A percentile compares a stretch with the other conserved stretches of the same genome.
These are phyloP conservation scores for Crithidia mellificae DNA, from an alignment of 208 protist species.

Conservation along the genomic window DNA sequence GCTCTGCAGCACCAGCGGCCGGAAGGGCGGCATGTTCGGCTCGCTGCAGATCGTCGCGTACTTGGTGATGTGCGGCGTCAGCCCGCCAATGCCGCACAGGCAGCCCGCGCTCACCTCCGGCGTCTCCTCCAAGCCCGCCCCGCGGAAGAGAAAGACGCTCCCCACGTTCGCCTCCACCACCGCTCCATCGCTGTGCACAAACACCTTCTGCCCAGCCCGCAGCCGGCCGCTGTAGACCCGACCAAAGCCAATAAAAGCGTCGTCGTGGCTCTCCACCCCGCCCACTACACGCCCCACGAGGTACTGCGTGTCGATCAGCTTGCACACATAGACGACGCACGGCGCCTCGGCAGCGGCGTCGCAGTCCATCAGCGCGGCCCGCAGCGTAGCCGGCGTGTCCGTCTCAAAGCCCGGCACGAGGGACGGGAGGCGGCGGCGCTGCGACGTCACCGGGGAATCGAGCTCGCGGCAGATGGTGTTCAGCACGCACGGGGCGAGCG, in stretches of 20 bases:
- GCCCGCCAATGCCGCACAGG: conserved; percentile 94
- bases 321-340: conserved; percentile 85
- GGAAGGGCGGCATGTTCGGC: conserved; percentile 78
- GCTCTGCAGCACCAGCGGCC: conserved; percentile 82
- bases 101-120: conserved; percentile 76
- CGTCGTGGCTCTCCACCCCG: conserved; percentile 48
- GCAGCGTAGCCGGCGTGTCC: conserved; percentile 32
- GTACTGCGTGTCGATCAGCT: conserved; percentile 87
- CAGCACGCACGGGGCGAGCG: conserved; percentile 92
- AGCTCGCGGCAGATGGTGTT: conserved; percentile 81
- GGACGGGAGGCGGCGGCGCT: conserved; percentile 64
- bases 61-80: conserved; percentile 93
- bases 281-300: conserved; percentile 64
- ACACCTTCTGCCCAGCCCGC: conserved; percentile 82
- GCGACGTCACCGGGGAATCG: conserved; percentile 88
- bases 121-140: conserved; percentile 90
- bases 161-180: conserved; percentile 55
- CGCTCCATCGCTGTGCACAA: conserved; percentile 79
- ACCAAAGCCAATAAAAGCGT: conserved; percentile 95
- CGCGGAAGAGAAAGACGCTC: conserved; percentile 93
- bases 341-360: conserved; percentile 61
- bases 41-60: conserved; percentile 91
- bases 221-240: conserved; percentile 96
- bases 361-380: conserved; percentile 62
- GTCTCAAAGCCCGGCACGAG: conserved; percentile 71